Conservation (phyloP, 805 yeast species). For the Saccharomycopsis capsularis region DNA sequence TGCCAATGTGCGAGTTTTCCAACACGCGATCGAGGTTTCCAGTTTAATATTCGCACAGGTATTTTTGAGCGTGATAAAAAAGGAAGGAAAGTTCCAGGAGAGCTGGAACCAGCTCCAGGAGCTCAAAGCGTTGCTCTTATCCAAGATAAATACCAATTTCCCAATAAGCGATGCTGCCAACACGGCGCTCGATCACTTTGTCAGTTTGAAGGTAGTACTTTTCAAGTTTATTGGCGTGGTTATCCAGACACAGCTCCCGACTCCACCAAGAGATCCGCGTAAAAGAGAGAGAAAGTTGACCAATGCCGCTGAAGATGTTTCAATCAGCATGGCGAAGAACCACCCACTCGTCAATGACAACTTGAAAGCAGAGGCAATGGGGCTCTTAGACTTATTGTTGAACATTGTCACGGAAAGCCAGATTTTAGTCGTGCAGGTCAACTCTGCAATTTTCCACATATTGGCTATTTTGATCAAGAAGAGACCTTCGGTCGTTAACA, state of each 20-base stretch:
- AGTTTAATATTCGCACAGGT: neutral
- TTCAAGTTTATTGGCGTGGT: conserved; percentile 62
- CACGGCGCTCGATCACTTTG: neutral
- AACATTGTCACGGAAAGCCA: conserved; percentile 47
- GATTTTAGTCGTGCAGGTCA: conserved; percentile 47
- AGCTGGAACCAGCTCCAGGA: conserved; percentile 2
- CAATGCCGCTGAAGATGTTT: conserved; percentile 27
- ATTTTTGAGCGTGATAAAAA: conserved; percentile 9
- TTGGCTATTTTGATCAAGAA: conserved; percentile 55
- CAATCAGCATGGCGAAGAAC: conserved; percentile 44
- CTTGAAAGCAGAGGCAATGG: conserved; percentile 67
- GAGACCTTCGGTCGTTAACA: conserved; percentile 50
- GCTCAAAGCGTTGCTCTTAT: neutral
- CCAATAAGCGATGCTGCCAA: neutral
- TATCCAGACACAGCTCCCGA: conserved; percentile 45
- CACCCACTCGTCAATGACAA: conserved; percentile 59
- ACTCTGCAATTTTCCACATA: conserved; percentile 64
- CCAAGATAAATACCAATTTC: neutral
- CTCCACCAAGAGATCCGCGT: conserved; percentile 24
- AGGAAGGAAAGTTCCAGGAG: neutral
- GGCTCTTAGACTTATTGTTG: conserved; percentile 59
- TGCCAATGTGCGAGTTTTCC: no score
- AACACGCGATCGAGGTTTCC: neutral
- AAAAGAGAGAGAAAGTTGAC: conserved; percentile 18
- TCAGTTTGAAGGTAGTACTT: conserved; percentile 42